Conservation (phyloP, 1,284 basidiomycete genomes). For the Leccinum pallidistipes region DNA sequence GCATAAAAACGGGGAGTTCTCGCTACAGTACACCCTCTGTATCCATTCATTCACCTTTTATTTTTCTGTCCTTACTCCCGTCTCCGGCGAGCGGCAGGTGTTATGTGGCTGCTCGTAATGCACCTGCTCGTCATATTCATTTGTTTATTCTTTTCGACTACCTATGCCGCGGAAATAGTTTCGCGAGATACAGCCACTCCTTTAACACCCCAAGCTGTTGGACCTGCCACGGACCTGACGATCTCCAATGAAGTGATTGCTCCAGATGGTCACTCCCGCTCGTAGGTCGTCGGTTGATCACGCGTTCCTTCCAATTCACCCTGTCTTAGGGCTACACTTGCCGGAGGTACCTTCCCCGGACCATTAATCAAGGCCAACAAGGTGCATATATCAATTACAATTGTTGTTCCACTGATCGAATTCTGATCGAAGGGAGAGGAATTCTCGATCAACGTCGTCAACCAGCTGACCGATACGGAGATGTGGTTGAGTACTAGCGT, state of each 20-base stretch:
- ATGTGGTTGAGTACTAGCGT: conserved; percentile 37
- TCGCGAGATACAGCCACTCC: conserved; percentile 10
- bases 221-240: conserved; percentile 31
- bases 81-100: not conserved
- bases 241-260: conserved; percentile 38
- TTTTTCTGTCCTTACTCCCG: not conserved
- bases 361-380: conserved; percentile 37
- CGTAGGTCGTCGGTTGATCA: conserved; percentile 24
- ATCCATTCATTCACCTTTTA: not conserved
- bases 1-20: conserved; percentile 9
- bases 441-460: conserved; percentile 29
- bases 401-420: conserved; percentile 24
- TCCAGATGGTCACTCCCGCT: conserved; percentile 43
- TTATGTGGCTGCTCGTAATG: conserved; percentile 14
- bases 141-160: conserved; percentile 7
- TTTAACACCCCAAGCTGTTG: conserved; percentile 18
- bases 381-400: conserved; percentile 10
- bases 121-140: conserved; percentile 3
- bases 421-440: conserved; percentile 36
- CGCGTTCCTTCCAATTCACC: not conserved
- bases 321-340: conserved; percentile 19
- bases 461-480: conserved; percentile 29
- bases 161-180: conserved; percentile 22
- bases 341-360: conserved; percentile 38
- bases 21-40: not conserved